Evolutionary conservation across 345 rosid species (phyloP), one percentile per base, ranked within the genome.

Genomic region (Camelina hispida): DNA sequence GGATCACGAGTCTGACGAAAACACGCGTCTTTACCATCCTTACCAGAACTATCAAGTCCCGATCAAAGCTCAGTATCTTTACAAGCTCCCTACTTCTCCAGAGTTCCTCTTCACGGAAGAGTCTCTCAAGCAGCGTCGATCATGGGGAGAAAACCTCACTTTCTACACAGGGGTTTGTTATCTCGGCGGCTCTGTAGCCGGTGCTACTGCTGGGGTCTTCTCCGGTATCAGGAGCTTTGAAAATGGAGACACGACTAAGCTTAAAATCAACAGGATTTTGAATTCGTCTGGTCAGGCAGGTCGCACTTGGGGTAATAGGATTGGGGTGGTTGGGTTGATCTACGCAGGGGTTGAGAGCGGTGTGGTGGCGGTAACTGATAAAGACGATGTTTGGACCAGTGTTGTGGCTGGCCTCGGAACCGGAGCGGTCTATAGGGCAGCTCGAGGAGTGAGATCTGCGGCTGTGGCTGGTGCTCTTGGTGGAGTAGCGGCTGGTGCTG

Each of bases 61-160:
- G 2, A 56, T 73, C 72, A 80, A 78, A 9, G 61, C 75, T 12
- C 69, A 69, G 44, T 46, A 69, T 42, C 87, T 85, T 30, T 90
- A 95, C 86, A 82, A 85, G 84, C 92, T 95, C 69, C 93, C 92
- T 22, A 87, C 89, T 42, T 85, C 92, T 4, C 97, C 99, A 10
- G 97, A 91, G 54, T 88, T 73, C 73, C 97, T 91, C 72, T 94
- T 90, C 80, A 20, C 88, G n/a, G 98, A 94, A 56, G 95, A 94
- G 65, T 80, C 96, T 23, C 34, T 84, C 68, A 86, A 61, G 73
- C 86, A 87, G 61, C 96, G 96, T 74, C 97, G 97, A 59, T 88
- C 96, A 46, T 91, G 97, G 98, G 98, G 98, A 11, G 97, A 91
- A 75, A 94, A 91, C 47, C 91, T 94, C 71, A 88, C 95, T 67